Conservation (phyloP, 345 rosid species). For the Eucalyptus sideroxylon region DNA sequence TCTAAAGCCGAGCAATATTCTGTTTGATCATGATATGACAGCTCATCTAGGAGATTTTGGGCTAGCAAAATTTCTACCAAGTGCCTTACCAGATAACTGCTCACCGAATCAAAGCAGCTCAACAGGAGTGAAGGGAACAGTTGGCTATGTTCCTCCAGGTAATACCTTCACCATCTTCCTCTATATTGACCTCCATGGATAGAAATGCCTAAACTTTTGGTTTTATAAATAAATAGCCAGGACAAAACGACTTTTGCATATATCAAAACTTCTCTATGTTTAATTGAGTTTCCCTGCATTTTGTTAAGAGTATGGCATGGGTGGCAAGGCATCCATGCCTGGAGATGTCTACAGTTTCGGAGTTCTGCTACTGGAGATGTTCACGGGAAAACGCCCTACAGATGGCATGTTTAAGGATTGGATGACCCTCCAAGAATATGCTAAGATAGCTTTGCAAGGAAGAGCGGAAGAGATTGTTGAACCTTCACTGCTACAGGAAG, state of each 20-base stretch:
- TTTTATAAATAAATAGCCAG: background rate
- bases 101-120: constrained; percentile 11
- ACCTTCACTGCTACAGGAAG: background rate
- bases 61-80: background rate
- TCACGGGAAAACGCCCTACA: constrained; percentile 22
- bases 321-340: constrained; percentile 11
- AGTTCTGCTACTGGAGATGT: constrained; percentile 23
- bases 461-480: background rate
- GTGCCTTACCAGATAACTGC: background rate
- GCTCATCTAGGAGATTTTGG: constrained; percentile 5
- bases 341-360: constrained; percentile 18
- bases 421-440: constrained; percentile 8
- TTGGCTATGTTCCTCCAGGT: constrained; percentile 35
- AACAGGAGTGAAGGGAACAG: constrained; percentile 20
- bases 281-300: background rate
- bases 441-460: background rate
- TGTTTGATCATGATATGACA: constrained; percentile 1
- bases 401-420: constrained; percentile 7
- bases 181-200: background rate
- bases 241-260: background rate
- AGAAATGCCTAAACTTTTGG: background rate
- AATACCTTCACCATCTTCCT: background rate
- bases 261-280: background rate
- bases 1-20: constrained; percentile 2
- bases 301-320: constrained; percentile 23